These are phyloP conservation scores for Coelomomyces lativittatus DNA, from an alignment of 371 early-diverging fungal genomes.

Conservation along the genomic window DNA sequence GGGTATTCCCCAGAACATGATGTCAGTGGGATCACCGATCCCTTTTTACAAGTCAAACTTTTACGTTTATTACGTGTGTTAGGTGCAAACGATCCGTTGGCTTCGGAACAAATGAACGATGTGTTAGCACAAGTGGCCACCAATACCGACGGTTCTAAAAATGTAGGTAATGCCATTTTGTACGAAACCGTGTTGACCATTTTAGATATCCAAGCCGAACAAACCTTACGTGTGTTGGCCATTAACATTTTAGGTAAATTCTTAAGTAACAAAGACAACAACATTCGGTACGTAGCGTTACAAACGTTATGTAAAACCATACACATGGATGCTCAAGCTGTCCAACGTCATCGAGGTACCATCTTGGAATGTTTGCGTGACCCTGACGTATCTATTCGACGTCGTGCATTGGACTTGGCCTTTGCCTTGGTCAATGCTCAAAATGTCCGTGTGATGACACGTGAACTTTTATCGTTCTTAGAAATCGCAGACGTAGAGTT, in stretches of 20 bases:
- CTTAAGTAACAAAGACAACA: slow-evolving; percentile 82
- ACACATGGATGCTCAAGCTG: slow-evolving; percentile 68
- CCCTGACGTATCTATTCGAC: slow-evolving; percentile 84
- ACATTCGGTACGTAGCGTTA: slow-evolving; percentile 89
- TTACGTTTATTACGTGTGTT: slow-evolving; percentile 71
- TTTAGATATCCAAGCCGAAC: slow-evolving; percentile 81
- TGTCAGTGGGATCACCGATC: slow-evolving; percentile 86
- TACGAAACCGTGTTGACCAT: slow-evolving; percentile 91
- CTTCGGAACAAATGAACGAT: slow-evolving; percentile 89
- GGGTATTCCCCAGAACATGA: slow-evolving; percentile 89
- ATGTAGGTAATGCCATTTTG: slow-evolving; percentile 87
- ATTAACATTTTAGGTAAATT: slow-evolving; percentile 92
- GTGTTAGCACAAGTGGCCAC: slow-evolving; percentile 90
- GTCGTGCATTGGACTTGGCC: slow-evolving; percentile 83
- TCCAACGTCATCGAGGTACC: slow-evolving; percentile 90
- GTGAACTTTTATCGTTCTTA: slow-evolving; percentile 77
- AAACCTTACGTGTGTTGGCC: slow-evolving; percentile 74
- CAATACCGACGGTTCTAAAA: slow-evolving; percentile 79
- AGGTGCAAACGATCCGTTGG: slow-evolving; percentile 61
- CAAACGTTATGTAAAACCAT: slow-evolving; percentile 76
- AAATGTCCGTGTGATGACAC: slow-evolving; percentile 79
- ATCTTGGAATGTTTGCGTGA: slow-evolving; percentile 88
- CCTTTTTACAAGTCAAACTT: slow-evolving; percentile 89
- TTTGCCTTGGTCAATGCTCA: slow-evolving; percentile 81
- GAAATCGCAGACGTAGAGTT: slow-evolving; percentile 80